phyloP scores from a whole-genome alignment of 2,329 filamentous ascomycete genomes.

The Epichloe brachyelytri region DNA sequence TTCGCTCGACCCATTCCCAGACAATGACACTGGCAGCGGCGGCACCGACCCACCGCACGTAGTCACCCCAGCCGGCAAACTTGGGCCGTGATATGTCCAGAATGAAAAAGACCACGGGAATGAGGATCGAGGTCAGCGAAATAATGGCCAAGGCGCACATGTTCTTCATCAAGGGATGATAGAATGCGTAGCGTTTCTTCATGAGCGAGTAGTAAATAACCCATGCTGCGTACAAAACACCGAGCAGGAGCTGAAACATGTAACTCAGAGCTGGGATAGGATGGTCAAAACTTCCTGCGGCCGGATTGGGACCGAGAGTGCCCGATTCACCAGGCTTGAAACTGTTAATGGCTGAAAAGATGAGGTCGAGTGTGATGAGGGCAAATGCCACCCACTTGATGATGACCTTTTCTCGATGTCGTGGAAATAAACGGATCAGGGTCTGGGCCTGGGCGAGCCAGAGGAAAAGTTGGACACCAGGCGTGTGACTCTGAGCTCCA shows the following conservation, averaged over 20 bases:
- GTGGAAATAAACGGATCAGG: slow-evolving; percentile 84
- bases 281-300: slow-evolving; percentile 68
- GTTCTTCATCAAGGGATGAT: slow-evolving; percentile 81
- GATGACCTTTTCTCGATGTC: slow-evolving; percentile 92
- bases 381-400: slow-evolving; percentile 98
- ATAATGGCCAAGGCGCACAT: slow-evolving; percentile 70
- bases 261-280: slow-evolving; percentile 87
- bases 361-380: slow-evolving; percentile 77
- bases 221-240: slow-evolving; percentile 82
- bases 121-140: slow-evolving; percentile 69
- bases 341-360: slow-evolving; percentile 85
- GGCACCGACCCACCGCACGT: slow-evolving; percentile 91
- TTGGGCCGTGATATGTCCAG: slow-evolving; percentile 77
- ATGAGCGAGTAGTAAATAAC: slow-evolving; percentile 89
- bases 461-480: slow-evolving; percentile 93
- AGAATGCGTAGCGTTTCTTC: slow-evolving; percentile 83
- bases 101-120: slow-evolving; percentile 87
- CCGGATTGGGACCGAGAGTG: slow-evolving; percentile 35
- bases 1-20: slow-evolving; percentile 96
- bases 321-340: slow-evolving; percentile 44
- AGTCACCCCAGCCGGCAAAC: slow-evolving; percentile 86
- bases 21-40: slow-evolving; percentile 92
- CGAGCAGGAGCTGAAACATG: slow-evolving; percentile 76
- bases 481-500: slow-evolving; percentile 78
- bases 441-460: slow-evolving; percentile 98